A percentile compares a stretch with the other conserved stretches of the same genome.
phyloP scores from a whole-genome alignment of 2,329 filamentous ascomycete species.

The Berkeleyomyces rouxiae region DNA sequence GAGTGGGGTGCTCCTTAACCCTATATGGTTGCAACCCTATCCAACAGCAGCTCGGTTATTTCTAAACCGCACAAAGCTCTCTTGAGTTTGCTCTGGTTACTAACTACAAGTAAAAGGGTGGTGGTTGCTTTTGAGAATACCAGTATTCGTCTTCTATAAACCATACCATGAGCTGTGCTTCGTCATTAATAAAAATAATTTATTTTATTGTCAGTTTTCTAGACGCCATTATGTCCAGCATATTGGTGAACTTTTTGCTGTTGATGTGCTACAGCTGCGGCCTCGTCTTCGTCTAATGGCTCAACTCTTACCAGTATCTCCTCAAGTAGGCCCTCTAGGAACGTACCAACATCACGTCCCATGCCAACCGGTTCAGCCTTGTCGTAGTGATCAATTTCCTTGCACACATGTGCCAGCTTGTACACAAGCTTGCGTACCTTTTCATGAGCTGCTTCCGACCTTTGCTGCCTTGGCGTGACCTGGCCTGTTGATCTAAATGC shows the following conservation, averaged over 20 bases:
- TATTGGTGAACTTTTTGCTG: constrained; percentile 1
- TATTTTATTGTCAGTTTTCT: not conserved
- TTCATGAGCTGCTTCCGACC: constrained; percentile 59
- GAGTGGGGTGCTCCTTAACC: too few relatives aligned
- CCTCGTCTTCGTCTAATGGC: constrained; percentile 59
- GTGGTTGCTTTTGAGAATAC: not conserved
- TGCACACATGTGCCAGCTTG: constrained; percentile 68
- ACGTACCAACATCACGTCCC: constrained; percentile 76
- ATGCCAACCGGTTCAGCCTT: constrained; percentile 77
- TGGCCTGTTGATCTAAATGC: constrained; percentile 26
- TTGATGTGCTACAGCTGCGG: constrained; percentile 5
- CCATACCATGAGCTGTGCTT: not conserved
- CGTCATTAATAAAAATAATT: too few relatives aligned
- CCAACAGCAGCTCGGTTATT: too few relatives aligned
- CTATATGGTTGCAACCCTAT: too few relatives aligned
- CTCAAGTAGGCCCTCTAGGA: constrained; percentile 75
- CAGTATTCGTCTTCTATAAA: not conserved
- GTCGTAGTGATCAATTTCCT: constrained; percentile 81
- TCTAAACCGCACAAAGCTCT: not conserved
- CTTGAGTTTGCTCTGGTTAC: too few relatives aligned
- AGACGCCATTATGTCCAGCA: constrained; percentile 1
- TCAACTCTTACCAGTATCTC: constrained; percentile 88
- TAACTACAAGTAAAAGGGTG: too few relatives aligned
- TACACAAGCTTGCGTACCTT: constrained; percentile 65
- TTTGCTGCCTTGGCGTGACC: constrained; percentile 47